Conservation (phyloP, 1,284 basidiomycete species). For the Peniophora sp. region DNA sequence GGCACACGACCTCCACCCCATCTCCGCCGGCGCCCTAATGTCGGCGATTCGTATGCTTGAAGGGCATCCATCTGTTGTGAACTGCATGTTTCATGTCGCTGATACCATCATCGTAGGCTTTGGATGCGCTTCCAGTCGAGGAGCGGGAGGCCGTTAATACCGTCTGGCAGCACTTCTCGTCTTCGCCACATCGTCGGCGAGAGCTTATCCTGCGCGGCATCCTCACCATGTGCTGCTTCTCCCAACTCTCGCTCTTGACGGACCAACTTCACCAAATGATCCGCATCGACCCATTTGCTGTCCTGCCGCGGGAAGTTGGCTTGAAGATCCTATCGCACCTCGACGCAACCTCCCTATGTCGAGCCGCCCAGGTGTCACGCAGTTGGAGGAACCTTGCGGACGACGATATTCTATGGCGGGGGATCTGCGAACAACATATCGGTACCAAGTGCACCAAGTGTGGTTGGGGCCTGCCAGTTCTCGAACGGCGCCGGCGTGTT, state of each 20-base stretch:
- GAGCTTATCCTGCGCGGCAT: slow-evolving; percentile 94
- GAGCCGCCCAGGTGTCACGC: slow-evolving; percentile 89
- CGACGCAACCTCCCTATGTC: slow-evolving; percentile 92
- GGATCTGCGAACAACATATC: slow-evolving; percentile 98
- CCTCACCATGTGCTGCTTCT: slow-evolving; percentile 99
- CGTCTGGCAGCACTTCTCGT: slow-evolving; percentile 96
- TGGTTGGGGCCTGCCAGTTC: slow-evolving; percentile 92
- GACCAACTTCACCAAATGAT: slow-evolving; percentile 89
- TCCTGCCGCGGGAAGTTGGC: slow-evolving; percentile 86
- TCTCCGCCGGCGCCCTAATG: too few relatives aligned
- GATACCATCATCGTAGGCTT: slow-evolving; percentile 50
- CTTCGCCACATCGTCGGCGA: slow-evolving; percentile 84
- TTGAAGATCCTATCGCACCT: slow-evolving; percentile 89
- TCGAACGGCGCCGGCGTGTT: slow-evolving; percentile 64
- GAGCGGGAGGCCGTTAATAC: slow-evolving; percentile 89
- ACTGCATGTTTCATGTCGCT: background rate
- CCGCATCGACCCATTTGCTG: slow-evolving; percentile 89
- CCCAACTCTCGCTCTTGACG: slow-evolving; percentile 94
- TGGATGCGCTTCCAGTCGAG: slow-evolving; percentile 85
- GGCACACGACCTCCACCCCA: too few relatives aligned
- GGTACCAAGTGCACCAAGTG: slow-evolving; percentile 97
- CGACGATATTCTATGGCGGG: slow-evolving; percentile 93
- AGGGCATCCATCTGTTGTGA: too few relatives aligned
- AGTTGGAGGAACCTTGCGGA: slow-evolving; percentile 89
- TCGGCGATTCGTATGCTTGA: too few relatives aligned